Percentiles rank a stretch among this genome's conserved stretches.
Evolutionary conservation across 2,329 filamentous ascomycete genomes (phyloP).

Genomic region (Stylonectria norvegica): DNA sequence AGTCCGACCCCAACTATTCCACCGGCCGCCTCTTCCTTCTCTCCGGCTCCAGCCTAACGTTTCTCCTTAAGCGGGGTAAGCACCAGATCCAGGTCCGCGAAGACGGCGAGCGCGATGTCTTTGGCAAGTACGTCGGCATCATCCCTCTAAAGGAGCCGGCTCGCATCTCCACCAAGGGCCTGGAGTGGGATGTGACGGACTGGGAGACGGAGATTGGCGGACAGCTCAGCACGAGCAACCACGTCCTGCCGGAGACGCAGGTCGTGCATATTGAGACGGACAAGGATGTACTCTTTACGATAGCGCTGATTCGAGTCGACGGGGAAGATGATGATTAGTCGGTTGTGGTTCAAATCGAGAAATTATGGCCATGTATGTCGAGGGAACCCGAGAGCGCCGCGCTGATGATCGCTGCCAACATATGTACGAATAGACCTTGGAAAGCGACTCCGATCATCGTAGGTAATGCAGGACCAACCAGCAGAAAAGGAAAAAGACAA

Average conservation of each 20-base stretch:
- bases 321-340: constrained; percentile 32
- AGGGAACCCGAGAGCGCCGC: constrained; percentile 27
- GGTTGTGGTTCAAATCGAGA: constrained; percentile 3
- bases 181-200: constrained; percentile 86
- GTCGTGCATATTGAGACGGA: constrained; percentile 62
- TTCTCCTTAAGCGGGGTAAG: constrained; percentile 66
- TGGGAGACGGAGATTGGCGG: constrained; percentile 78
- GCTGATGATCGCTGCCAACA: constrained; percentile 24
- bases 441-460: constrained; percentile 40
- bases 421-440: constrained; percentile 16
- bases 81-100: constrained; percentile 66
- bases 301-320: constrained; percentile 53
- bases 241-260: constrained; percentile 57
- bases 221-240: constrained; percentile 76
- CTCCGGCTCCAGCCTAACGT: constrained; percentile 76
- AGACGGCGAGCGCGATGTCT: constrained; percentile 45
- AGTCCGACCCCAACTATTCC: constrained; percentile 46
- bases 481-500: constrained; percentile 87
- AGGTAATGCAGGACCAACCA: constrained; percentile 87
- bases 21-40: constrained; percentile 70
- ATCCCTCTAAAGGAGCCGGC: constrained; percentile 78
- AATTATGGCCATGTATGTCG: not conserved
- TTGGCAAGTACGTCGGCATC: constrained; percentile 81
- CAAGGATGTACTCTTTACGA: constrained; percentile 68
- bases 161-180: constrained; percentile 71